Percentiles rank a stretch among this genome's conserved stretches.
These are phyloP conservation scores for Boletus sp. DNA, from an alignment of 768 basidiomycete species.

Conservation along the genomic window DNA sequence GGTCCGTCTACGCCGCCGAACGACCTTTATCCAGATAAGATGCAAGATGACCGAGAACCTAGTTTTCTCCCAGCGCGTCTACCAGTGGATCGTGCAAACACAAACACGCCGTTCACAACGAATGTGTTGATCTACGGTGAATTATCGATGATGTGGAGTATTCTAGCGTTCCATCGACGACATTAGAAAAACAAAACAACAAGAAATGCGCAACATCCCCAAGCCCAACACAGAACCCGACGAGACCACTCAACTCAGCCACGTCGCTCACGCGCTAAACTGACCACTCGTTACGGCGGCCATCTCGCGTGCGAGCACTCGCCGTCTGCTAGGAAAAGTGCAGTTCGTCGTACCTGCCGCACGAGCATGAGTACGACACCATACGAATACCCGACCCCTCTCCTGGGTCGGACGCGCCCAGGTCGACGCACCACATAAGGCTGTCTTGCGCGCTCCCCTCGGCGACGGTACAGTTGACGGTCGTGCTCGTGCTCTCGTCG, in stretches of 20 bases:
- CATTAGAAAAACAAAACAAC: too few species aligned
- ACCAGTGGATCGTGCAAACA: not conserved
- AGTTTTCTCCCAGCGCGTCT: too few species aligned
- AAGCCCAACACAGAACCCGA: not conserved
- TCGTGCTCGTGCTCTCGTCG: constrained; percentile 23
- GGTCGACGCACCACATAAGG: constrained; percentile 51
- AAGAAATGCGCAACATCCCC: too few species aligned
- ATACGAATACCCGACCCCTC: not conserved
- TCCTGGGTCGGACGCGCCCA: not conserved
- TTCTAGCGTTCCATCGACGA: not conserved
- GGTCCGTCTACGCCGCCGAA: too few species aligned
- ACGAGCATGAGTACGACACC: not conserved
- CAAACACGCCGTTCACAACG: not conserved
- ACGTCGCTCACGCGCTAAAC: constrained; percentile 45
- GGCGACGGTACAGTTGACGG: constrained; percentile 34
- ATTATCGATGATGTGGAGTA: not conserved
- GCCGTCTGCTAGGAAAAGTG: constrained; percentile 61
- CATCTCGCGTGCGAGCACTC: constrained; percentile 51
- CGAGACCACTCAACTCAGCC: constrained; percentile 40
- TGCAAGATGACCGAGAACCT: too few species aligned
- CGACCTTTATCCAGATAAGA: too few species aligned
- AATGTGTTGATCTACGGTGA: not conserved
- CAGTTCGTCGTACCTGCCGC: constrained; percentile 45
- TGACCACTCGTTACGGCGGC: constrained; percentile 45
- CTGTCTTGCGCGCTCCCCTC: constrained; percentile 48